Percentiles rank a stretch among this genome's conserved stretches.
Conservation (phyloP, 257 asterid genomes). For the Nicotiana tomentosiformis region DNA sequence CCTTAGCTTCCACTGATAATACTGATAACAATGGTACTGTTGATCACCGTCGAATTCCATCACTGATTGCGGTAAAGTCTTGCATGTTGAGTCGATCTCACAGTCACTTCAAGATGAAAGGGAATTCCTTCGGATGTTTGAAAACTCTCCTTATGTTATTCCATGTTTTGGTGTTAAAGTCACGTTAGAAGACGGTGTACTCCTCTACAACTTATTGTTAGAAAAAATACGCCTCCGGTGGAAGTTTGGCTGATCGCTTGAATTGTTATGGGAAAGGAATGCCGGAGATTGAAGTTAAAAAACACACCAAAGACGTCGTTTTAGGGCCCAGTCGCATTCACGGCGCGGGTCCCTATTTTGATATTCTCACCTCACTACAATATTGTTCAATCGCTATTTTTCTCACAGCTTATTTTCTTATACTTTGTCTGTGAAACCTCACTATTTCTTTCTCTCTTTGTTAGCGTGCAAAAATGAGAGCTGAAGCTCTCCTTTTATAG, state of each 20-base stretch:
- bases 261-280: neutral
- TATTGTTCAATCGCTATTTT: too few relatives aligned
- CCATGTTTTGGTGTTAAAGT: neutral
- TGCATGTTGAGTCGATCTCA: neutral
- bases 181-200: neutral
- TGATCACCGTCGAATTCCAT: neutral
- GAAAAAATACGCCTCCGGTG: slow-evolving; percentile 10
- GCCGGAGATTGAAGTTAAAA: neutral
- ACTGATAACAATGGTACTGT: neutral
- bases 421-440: too few relatives aligned
- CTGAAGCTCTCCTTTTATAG: too few relatives aligned
- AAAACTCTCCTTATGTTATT: neutral
- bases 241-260: neutral
- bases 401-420: too few relatives aligned
- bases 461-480: too few relatives aligned
- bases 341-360: too few relatives aligned
- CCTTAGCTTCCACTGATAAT: neutral
- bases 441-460: too few relatives aligned
- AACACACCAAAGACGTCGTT: neutral
- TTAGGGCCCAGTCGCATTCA: neutral
- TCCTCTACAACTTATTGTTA: neutral
- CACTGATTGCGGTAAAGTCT: slow-evolving; percentile 3
- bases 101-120: neutral
- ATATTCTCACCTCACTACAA: too few relatives aligned
- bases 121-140: neutral